Evolutionary conservation across 768 basidiomycete species (phyloP).

Genomic region (Sarcodon aspratus): DNA sequence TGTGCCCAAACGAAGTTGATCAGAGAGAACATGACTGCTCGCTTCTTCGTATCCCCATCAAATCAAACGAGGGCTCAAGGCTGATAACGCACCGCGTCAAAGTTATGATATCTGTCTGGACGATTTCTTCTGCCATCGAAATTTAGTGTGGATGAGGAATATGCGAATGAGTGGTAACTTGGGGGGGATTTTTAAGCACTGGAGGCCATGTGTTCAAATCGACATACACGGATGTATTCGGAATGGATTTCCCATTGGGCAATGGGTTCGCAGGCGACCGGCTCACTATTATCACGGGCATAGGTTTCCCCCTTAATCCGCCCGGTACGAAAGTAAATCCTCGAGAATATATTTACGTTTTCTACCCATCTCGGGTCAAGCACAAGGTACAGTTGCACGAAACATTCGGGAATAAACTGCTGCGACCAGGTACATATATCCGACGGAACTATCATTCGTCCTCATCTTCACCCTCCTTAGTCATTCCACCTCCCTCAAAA

Average conservation of each 20-base stretch:
- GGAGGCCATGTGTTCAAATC: too few relatives aligned
- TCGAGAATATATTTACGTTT: too few relatives aligned
- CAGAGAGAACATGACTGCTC: constrained; percentile 72
- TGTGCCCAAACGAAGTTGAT: constrained; percentile 74
- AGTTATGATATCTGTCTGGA: constrained; percentile 83
- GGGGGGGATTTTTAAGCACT: too few relatives aligned
- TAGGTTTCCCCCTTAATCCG: too few relatives aligned
- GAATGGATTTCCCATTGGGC: too few relatives aligned
- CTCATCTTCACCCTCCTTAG: not conserved
- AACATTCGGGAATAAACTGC: not conserved
- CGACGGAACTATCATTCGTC: not conserved
- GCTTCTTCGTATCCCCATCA: constrained; percentile 1
- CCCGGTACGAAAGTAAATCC: too few relatives aligned
- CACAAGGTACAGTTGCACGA: too few relatives aligned
- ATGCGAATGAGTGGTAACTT: not conserved
- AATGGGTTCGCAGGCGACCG: too few relatives aligned
- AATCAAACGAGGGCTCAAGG: not conserved
- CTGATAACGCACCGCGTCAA: constrained; percentile 62
- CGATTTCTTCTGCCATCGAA: constrained; percentile 44
- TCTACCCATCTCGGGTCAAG: too few relatives aligned
- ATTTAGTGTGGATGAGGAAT: constrained; percentile 9
- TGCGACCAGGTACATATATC: not conserved
- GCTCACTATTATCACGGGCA: too few relatives aligned
- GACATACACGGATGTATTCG: too few relatives aligned
- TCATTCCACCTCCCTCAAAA: constrained; percentile 7